Percentiles rank a stretch among this genome's conserved stretches.
Conservation (phyloP, 2,329 filamentous ascomycete genomes). For the Xylaria arbuscula region DNA sequence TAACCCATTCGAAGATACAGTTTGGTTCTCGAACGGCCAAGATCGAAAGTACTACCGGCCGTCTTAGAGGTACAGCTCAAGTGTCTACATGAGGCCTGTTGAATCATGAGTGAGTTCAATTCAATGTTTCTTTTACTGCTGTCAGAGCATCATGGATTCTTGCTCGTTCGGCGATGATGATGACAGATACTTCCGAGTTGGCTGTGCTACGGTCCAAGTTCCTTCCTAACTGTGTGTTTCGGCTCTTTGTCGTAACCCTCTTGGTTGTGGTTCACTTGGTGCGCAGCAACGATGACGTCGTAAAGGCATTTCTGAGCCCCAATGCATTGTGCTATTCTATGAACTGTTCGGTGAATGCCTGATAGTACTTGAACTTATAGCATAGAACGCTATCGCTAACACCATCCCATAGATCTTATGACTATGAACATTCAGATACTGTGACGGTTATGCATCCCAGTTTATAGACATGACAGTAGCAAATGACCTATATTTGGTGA, state of each 20-base stretch:
- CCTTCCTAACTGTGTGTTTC: constrained; percentile 61
- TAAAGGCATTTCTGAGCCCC: constrained; percentile 76
- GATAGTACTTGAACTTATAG: background rate
- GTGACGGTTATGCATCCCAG: background rate
- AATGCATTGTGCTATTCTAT: background rate
- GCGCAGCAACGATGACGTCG: constrained; percentile 59
- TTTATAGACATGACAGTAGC: background rate
- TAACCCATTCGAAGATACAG: constrained; percentile 69
- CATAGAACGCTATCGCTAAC: background rate
- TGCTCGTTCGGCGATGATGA: constrained; percentile 69
- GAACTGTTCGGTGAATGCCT: background rate
- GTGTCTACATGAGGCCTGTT: constrained; percentile 54
- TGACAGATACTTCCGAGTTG: constrained; percentile 80
- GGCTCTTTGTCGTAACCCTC: constrained; percentile 59
- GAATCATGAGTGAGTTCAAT: constrained; percentile 24
- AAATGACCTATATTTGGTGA: background rate
- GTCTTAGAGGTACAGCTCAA: constrained; percentile 74
- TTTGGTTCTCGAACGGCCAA: constrained; percentile 86
- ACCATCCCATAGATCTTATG: background rate
- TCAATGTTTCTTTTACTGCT: background rate
- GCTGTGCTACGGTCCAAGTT: constrained; percentile 36
- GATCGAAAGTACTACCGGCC: constrained; percentile 72
- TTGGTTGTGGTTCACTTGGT: constrained; percentile 43
- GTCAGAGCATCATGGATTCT: background rate
- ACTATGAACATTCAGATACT: background rate